Percentiles rank a stretch among this genome's conserved stretches.
These are phyloP conservation scores for Leptographium lundbergii DNA, from an alignment of 2,329 filamentous ascomycete species.

Conservation along the genomic window DNA sequence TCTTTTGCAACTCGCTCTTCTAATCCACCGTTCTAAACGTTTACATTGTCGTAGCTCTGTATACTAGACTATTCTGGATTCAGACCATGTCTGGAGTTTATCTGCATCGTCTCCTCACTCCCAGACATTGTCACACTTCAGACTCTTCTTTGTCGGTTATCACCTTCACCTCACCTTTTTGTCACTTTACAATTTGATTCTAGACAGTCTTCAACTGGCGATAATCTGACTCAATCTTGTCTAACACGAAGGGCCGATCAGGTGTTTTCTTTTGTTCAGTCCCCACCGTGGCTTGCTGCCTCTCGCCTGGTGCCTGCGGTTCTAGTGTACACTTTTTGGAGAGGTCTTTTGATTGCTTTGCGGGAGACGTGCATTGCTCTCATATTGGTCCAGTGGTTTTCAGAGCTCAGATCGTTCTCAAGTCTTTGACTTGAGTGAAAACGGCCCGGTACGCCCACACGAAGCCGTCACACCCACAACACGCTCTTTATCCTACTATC, in stretches of 20 bases:
- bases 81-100: too few species aligned
- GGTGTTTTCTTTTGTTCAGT: neutral
- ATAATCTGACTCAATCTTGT: neutral
- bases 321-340: neutral
- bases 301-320: neutral
- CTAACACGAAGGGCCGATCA: neutral
- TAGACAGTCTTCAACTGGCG: neutral
- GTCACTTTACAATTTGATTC: neutral
- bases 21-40: too few species aligned
- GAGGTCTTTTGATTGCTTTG: neutral
- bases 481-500: neutral
- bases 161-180: neutral
- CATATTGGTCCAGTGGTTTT: neutral
- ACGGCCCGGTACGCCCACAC: neutral
- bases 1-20: too few species aligned
- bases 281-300: neutral
- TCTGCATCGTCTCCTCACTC: neutral
- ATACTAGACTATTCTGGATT: too few species aligned
- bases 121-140: neutral
- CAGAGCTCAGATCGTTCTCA: neutral
- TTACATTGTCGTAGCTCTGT: too few species aligned
- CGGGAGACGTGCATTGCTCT: neutral
- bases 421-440: neutral
- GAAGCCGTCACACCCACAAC: neutral
- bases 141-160: neutral